Percentiles rank a stretch among this genome's conserved stretches.
Conservation (phyloP, 2,329 filamentous ascomycete genomes). For the Cordyceps militaris region DNA sequence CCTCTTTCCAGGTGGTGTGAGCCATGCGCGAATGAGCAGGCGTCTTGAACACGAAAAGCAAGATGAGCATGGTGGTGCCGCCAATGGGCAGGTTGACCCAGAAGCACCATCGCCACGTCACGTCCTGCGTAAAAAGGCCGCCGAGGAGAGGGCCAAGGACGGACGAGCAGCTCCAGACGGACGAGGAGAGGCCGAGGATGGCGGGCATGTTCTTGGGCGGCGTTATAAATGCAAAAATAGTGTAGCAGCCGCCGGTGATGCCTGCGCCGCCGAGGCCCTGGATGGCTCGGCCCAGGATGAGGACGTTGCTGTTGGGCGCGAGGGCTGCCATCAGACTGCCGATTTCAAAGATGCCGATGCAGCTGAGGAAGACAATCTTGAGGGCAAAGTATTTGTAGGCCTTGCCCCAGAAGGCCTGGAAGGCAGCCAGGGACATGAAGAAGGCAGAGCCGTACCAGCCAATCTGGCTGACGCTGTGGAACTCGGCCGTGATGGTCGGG, state of each 20-base stretch:
- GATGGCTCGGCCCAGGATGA: conserved; percentile 30
- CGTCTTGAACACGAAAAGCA: conserved; percentile 26
- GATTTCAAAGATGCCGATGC: conserved; percentile 41
- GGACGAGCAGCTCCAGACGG: no score
- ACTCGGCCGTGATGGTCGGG: conserved; percentile 39
- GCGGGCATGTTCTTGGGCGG: conserved; percentile 19
- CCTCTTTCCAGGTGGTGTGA: conserved; percentile 27
- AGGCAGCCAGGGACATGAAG: conserved; percentile 32
- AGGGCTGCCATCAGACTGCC: conserved; percentile 40
- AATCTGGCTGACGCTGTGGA: conserved; percentile 37
- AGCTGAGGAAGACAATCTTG: conserved; percentile 34
- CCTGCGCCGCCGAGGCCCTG: conserved; percentile 40
- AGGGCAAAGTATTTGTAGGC: conserved; percentile 40
- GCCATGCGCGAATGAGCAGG: conserved; percentile 26
- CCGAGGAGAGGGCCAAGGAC: conserved; percentile 24
- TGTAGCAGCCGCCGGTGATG: conserved; percentile 33
- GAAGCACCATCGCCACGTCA: conserved; percentile 22
- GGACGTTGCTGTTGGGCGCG: conserved; percentile 1
- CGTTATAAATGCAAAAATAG: conserved; percentile 33
- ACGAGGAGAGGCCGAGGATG: conserved; percentile 22
- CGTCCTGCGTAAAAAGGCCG: conserved; percentile 21
- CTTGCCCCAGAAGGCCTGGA: conserved; percentile 35
- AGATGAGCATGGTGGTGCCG: conserved; percentile 15
- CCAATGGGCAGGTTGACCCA: conserved; percentile 25
- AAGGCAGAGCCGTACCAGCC: conserved; percentile 47